Evolutionary conservation across 106 monocot genomes (phyloP).

Genomic region (Narthecium ossifragum): DNA sequence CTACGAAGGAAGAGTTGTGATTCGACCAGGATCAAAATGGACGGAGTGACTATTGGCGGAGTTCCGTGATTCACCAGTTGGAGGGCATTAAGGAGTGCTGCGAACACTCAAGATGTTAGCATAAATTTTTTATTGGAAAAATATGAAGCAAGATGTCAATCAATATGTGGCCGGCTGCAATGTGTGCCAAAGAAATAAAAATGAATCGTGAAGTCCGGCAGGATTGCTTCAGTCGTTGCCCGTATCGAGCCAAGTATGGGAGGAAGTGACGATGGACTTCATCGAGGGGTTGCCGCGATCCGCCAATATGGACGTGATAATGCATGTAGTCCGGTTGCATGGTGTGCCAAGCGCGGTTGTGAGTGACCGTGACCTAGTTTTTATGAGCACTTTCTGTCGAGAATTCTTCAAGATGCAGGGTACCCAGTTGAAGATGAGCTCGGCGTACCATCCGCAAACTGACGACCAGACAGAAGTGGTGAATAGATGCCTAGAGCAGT

Average conservation of each 20-base stretch:
- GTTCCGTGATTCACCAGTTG: no score
- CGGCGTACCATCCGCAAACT: no score
- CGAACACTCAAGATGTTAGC: no score
- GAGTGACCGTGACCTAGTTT: no score
- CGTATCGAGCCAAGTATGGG: not conserved
- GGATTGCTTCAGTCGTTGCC: not conserved
- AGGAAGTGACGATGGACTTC: not conserved
- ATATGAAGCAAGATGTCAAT: not conserved
- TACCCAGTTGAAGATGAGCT: no score
- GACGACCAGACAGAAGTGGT: no score
- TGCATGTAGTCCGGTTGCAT: not conserved
- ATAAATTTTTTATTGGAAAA: not conserved
- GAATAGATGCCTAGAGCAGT: no score
- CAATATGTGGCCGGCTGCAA: not conserved
- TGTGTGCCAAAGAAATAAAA: not conserved
- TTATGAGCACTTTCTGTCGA: not conserved
- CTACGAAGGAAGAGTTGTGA: no score
- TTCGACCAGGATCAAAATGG: no score
- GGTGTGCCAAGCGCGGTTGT: not conserved
- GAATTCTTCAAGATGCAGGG: no score
- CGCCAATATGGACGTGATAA: not conserved
- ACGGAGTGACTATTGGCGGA: no score
- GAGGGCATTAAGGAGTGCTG: no score
- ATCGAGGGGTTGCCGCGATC: not conserved
- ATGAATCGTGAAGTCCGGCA: not conserved